Evolutionary conservation across 2,329 filamentous ascomycete genomes (phyloP).

Genomic region (Erysiphe pulchra): DNA sequence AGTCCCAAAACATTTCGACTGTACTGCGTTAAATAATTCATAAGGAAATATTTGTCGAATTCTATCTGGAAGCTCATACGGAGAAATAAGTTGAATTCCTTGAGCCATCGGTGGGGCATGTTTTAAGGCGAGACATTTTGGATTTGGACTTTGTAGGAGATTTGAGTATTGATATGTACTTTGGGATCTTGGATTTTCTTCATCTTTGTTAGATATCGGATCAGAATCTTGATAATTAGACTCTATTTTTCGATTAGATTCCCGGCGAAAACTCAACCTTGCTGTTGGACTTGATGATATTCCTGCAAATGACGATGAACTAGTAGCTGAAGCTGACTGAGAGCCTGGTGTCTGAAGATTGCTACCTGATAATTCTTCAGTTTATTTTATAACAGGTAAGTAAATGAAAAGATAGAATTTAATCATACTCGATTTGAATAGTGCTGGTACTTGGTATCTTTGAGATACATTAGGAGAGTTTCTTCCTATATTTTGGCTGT

Average conservation of each 20-base stretch:
- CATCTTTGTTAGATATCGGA: background rate
- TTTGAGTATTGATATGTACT: slow-evolving; percentile 3
- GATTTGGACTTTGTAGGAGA: background rate
- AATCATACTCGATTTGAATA: slow-evolving; percentile 9
- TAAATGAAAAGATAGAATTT: background rate
- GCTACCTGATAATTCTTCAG: slow-evolving; percentile 5
- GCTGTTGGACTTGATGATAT: slow-evolving; percentile 10
- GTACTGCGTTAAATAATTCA: slow-evolving; percentile 53
- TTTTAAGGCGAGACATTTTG: slow-evolving; percentile 4
- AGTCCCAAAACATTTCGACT: slow-evolving; percentile 49
- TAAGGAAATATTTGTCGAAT: slow-evolving; percentile 48
- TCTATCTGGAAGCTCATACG: slow-evolving; percentile 37
- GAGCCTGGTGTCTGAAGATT: slow-evolving; percentile 5
- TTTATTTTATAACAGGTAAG: background rate
- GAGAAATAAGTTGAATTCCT: slow-evolving; percentile 32
- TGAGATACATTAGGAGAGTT: slow-evolving; percentile 6
- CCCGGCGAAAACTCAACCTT: slow-evolving; percentile 8
- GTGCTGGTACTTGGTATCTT: slow-evolving; percentile 9
- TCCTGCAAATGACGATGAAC: slow-evolving; percentile 6
- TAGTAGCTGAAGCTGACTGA: background rate
- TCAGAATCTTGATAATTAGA: background rate
- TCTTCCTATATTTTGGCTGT: background rate
- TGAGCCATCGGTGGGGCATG: slow-evolving; percentile 12
- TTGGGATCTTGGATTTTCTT: slow-evolving; percentile 1
- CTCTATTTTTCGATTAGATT: slow-evolving; percentile 2